Percentiles rank a stretch among this genome's conserved stretches.
phyloP scores from a whole-genome alignment of 768 basidiomycete genomes.

The Leccinum variicolor region DNA sequence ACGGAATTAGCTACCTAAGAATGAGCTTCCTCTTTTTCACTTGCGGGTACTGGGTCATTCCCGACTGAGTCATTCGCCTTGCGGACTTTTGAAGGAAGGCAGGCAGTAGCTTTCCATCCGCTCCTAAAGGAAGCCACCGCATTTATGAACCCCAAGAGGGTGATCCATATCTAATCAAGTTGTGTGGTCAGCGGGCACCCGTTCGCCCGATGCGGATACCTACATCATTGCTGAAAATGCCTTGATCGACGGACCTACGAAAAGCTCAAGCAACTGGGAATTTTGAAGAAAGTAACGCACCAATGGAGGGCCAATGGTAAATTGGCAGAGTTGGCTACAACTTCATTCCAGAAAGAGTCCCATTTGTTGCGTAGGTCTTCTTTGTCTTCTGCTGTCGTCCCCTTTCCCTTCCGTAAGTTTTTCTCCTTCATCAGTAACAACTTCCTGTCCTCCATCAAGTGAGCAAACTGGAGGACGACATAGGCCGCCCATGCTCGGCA shows the following conservation, averaged over 20 bases:
- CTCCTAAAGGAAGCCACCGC: conserved; percentile 60
- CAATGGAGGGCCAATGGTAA: conserved; percentile 85
- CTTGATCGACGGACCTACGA: conserved; percentile 62
- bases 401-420: conserved; percentile 56
- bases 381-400: conserved; percentile 48
- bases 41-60: neutral
- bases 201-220: conserved; percentile 14
- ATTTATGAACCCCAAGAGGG: conserved; percentile 43
- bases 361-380: conserved; percentile 55
- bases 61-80: neutral
- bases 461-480: conserved; percentile 70
- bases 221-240: conserved; percentile 66
- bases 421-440: conserved; percentile 54
- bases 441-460: conserved; percentile 65
- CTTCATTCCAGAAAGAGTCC: conserved; percentile 68
- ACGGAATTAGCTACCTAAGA: conserved; percentile 7
- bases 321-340: conserved; percentile 69
- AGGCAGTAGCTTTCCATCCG: conserved; percentile 69
- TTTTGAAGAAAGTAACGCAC: conserved; percentile 37
- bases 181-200: conserved; percentile 1
- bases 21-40: conserved; percentile 11
- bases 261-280: neutral
- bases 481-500: conserved; percentile 82
- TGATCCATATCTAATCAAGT: conserved; percentile 35
- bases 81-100: conserved; percentile 7